Conservation (phyloP, 2,329 filamentous ascomycete genomes). For the Monilinia aucupariae region DNA sequence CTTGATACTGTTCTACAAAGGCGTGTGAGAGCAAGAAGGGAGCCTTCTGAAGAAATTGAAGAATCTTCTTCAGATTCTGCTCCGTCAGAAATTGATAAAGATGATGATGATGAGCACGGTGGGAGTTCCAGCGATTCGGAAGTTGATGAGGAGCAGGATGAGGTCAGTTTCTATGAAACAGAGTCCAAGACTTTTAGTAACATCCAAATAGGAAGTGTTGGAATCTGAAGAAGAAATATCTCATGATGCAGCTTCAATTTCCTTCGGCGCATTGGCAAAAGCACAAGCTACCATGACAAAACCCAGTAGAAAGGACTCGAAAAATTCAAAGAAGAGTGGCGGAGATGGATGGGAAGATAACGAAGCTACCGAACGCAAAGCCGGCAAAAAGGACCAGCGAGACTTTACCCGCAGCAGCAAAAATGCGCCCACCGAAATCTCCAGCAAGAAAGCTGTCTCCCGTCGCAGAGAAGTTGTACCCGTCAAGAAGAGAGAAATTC, state of each 20-base stretch:
- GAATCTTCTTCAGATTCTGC: conserved; percentile 33
- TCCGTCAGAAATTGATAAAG: conserved; percentile 35
- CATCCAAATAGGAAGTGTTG: conserved; percentile 22
- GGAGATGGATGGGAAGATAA: conserved; percentile 35
- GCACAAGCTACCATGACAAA: conserved; percentile 64
- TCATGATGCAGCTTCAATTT: conserved; percentile 52
- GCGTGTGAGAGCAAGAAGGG: conserved; percentile 32
- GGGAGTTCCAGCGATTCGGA: conserved; percentile 35
- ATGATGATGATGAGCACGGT: conserved; percentile 36
- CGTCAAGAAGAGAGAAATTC: conserved; percentile 52
- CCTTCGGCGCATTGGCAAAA: conserved; percentile 85
- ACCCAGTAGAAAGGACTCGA: conserved; percentile 32
- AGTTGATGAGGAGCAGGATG: conserved; percentile 30
- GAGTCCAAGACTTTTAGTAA: not conserved
- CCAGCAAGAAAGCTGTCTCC: conserved; percentile 77
- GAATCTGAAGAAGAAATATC: conserved; percentile 20
- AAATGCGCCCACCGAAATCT: conserved; percentile 79
- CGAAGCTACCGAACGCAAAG: conserved; percentile 41
- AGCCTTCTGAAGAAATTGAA: conserved; percentile 32
- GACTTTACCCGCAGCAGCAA: conserved; percentile 61
- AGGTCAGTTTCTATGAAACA: conserved; percentile 15
- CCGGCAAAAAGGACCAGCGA: conserved; percentile 37
- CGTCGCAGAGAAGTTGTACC: conserved; percentile 69
- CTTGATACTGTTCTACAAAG: conserved; percentile 28
- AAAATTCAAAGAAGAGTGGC: conserved; percentile 38